Evolutionary conservation across 176 grass and related monocot species (phyloP), one percentile per base, ranked within the genome.

Genomic region (Aegilops tauschii): DNA sequence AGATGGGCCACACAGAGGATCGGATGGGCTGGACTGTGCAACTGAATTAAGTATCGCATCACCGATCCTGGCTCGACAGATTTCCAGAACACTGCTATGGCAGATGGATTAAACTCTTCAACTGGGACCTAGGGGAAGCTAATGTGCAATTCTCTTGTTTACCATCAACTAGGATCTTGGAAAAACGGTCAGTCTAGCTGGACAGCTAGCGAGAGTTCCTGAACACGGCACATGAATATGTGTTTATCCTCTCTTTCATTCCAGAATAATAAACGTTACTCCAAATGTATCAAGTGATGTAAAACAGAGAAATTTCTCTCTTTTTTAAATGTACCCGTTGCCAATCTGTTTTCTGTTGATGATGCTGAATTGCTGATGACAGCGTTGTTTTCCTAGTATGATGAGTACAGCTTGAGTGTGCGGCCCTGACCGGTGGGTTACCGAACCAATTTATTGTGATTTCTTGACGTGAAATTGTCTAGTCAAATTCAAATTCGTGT

Each of bases 21-120:
- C 81, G 14, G 12, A 92, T 95, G 90, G 90, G 91, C 34, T 98
- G 96, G 96, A 95, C 91, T 2, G 64, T 95, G 74, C 66, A 80
- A 42, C 86, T 98, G 54, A 80, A 83, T 16, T 83, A 93, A 93
- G 81, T 62, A 72, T n/a, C 52, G 0, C 21, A 21, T 28, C 68
- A 31, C 4, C 45, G 34, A 69, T 67, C 6, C 61, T 39, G 11
- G 5, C 17, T 34, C 0, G 13, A 35, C 6, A 59, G 18, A 58
- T 85, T 44, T 63, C 64, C 58, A 18, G 16, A 65, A 28, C 52
- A 37, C 13, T 52, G 34, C 28, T 50, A 30, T 1, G 20, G 28
- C 39, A 7, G 25, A 70, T 23, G 68, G 20, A 71, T 71, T 11
- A 12, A 65, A 40, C n/a, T 82, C 13, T 25, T 86, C 21, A 36